Percentiles rank a stretch among this genome's conserved stretches.
Evolutionary conservation across 441 rosid genomes (phyloP).

Genomic region (Croton setiger): DNA sequence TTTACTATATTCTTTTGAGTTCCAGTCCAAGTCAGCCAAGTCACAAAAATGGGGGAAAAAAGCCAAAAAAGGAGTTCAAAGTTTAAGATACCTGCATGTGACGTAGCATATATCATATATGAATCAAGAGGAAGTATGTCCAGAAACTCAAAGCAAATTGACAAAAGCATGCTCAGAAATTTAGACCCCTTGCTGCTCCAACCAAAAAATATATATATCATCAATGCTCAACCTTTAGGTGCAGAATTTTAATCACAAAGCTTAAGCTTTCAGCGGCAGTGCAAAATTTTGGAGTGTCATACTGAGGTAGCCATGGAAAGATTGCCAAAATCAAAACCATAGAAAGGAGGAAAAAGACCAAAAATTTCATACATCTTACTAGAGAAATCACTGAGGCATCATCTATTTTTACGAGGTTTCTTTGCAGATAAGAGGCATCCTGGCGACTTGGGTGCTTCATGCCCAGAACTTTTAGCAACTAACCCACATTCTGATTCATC

Average conservation of each 20-base stretch:
- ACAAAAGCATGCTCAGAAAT: constrained; percentile 9
- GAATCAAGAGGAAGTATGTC: constrained; percentile 8
- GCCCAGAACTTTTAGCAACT: constrained; percentile 26
- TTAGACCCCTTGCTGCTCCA: constrained; percentile 12
- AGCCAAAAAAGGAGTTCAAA: not conserved
- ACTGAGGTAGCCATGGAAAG: not conserved
- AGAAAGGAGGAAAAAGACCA: constrained; percentile 4
- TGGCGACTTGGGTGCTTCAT: constrained; percentile 32
- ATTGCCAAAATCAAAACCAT: constrained; percentile 2
- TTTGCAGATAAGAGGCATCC: constrained; percentile 58
- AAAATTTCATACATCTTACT: not conserved
- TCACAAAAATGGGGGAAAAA: not conserved
- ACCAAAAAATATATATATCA: not conserved
- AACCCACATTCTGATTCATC: constrained; percentile 37
- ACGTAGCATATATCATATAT: not conserved
- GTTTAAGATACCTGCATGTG: constrained; percentile 1
- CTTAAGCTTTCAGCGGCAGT: not conserved
- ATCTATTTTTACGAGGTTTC: constrained; percentile 40
- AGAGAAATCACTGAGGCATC: constrained; percentile 8
- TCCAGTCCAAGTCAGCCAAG: constrained; percentile 2
- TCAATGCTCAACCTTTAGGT: not conserved
- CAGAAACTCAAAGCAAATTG: constrained; percentile 5
- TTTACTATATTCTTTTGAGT: no score
- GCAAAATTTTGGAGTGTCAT: not conserved
- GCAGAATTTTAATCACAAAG: not conserved